Evolutionary conservation across 805 yeast species (phyloP).

Genomic region (Myxozyma lipomycoides): DNA sequence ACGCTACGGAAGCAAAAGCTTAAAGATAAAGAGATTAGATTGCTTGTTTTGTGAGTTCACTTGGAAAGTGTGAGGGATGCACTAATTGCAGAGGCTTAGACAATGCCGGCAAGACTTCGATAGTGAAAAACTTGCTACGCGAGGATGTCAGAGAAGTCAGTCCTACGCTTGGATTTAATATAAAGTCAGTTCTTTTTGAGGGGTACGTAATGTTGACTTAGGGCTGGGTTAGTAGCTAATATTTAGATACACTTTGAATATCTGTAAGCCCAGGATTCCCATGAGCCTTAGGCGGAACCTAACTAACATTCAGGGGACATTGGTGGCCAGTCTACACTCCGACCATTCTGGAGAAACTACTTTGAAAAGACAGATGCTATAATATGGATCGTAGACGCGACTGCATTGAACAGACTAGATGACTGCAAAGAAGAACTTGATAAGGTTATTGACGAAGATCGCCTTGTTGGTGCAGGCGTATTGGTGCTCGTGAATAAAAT

Average conservation of each 20-base stretch:
- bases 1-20: slow-evolving; percentile 77
- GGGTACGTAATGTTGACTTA: slow-evolving; percentile 38
- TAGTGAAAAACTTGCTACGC: slow-evolving; percentile 56
- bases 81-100: slow-evolving; percentile 58
- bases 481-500: slow-evolving; percentile 69
- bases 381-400: slow-evolving; percentile 81
- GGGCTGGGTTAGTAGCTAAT: background rate
- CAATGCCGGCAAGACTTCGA: slow-evolving; percentile 86
- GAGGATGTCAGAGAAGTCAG: slow-evolving; percentile 54
- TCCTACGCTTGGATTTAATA: slow-evolving; percentile 90
- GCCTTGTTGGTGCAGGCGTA: slow-evolving; percentile 65
- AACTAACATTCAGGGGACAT: slow-evolving; percentile 64
- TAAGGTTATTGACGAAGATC: slow-evolving; percentile 60
- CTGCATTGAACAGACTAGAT: slow-evolving; percentile 53
- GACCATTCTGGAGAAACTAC: slow-evolving; percentile 92
- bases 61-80: background rate
- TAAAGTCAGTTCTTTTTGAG: slow-evolving; percentile 50
- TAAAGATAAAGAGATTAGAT: slow-evolving; percentile 72
- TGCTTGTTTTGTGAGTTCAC: slow-evolving; percentile 51
- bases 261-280: slow-evolving; percentile 32
- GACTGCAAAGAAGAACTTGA: slow-evolving; percentile 66
- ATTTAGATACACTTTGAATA: slow-evolving; percentile 31
- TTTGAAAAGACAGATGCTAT: slow-evolving; percentile 76
- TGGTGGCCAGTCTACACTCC: slow-evolving; percentile 80
- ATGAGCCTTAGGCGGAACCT: too few relatives aligned